Evolutionary conservation across 2,329 filamentous ascomycete genomes (phyloP), one percentile per base, ranked within the genome.

Genomic region (Teratosphaeria zuluensis): DNA sequence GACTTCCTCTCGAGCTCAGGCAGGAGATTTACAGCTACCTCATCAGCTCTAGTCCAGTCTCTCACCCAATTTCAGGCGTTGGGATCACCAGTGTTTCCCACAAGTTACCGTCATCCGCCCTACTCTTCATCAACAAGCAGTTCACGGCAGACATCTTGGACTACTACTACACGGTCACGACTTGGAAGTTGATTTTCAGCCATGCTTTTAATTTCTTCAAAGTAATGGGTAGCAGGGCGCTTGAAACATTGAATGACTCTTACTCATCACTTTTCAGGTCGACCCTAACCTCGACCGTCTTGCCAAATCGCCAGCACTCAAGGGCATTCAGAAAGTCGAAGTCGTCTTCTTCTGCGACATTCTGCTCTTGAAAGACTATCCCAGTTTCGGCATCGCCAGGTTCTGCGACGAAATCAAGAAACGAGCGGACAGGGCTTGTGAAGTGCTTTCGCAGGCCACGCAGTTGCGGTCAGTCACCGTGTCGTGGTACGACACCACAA

Each of bases 1-100:
- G 58, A 48, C 70, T 78, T 14, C 76, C 77, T 3, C 58, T 75
- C 56, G 77, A 79, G 60, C 68, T 79, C 46, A 74, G 77, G 32
- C 69, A 73, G 24, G 64, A 73, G 8, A 75, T 79, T 42, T 78
- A 77, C 65, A 51, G 60, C 35, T 67, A 70, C 61, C 57, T 78
- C 33, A 68, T 78, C 46, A 64, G 63, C 5, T 24, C 30, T 9
- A 58, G 63, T 33, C 62, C 61, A 33, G 58, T 66, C 58, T 67
- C 63, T 8, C 68, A 69, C 52, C 70, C 70, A 11, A 57, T 72
- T 4, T 66, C 66, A 7, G 62, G 64, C 21, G 65, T 69, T 12
- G 70, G 68, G 57, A 70, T 72, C n/a, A 72, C 69, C 19, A 67
- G 66, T 24, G 68, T 73, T 38, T 66, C 70, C 6, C 69, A 68